These are phyloP conservation scores for Sordariomycetes sp. DNA, from an alignment of 2,329 filamentous ascomycete species.

Conservation along the genomic window DNA sequence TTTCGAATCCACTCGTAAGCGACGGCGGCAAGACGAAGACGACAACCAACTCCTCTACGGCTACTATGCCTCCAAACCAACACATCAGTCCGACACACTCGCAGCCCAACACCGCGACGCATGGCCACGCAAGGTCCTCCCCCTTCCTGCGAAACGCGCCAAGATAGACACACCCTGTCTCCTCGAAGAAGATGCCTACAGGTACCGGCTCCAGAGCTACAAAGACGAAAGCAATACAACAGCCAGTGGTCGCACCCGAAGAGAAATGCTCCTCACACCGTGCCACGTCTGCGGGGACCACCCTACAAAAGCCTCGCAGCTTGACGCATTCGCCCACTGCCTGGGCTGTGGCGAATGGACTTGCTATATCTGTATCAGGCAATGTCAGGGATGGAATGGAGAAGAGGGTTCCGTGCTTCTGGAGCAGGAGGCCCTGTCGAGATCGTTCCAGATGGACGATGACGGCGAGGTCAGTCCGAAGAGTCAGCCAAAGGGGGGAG, in stretches of 20 bases:
- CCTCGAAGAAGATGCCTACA: conserved; percentile 1
- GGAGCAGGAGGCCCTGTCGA: conserved; percentile 26
- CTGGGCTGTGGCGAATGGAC: conserved; percentile 51
- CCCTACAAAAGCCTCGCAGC: conserved; percentile 54
- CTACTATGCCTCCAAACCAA: conserved; percentile 15
- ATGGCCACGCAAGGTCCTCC: conserved; percentile 18
- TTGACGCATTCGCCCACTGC: conserved; percentile 59
- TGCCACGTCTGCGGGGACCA: conserved; percentile 62
- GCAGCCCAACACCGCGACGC: conserved; percentile 12
- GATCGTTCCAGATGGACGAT: conserved; percentile 41
- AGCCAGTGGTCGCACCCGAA: neutral
- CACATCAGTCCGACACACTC: conserved; percentile 15
- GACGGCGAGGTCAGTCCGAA: conserved; percentile 7
- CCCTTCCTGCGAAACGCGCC: conserved; percentile 18
- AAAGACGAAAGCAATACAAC: too few relatives aligned
- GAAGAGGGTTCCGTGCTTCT: conserved; percentile 13
- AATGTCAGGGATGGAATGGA: conserved; percentile 43
- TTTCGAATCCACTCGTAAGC: conserved; percentile 24
- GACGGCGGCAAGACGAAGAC: conserved; percentile 19
- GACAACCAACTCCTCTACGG: conserved; percentile 9
- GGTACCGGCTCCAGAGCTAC: too few relatives aligned
- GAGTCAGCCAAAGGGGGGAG: neutral
- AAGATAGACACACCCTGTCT: conserved; percentile 8
- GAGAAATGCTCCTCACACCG: conserved; percentile 31
- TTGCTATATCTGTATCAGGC: conserved; percentile 60